Evolutionary conservation across 176 grass and related monocot species (phyloP).

Genomic region (Carex cristatella): DNA sequence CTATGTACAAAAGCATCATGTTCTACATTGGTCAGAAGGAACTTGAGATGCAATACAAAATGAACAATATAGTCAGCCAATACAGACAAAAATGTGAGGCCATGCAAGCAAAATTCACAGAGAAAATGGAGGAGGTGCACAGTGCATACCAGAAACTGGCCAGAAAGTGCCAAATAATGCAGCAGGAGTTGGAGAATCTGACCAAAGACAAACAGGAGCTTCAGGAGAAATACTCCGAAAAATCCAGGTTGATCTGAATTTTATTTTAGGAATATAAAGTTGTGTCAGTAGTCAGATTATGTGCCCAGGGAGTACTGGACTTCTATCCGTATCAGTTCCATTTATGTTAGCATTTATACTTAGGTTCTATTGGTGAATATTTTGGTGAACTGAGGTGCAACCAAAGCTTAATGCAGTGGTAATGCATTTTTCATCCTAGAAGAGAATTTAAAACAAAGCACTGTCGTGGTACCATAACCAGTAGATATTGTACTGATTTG

Average conservation of each 20-base stretch:
- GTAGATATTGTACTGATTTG: background rate
- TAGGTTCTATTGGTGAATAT: background rate
- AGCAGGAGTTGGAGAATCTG: constrained; percentile 68
- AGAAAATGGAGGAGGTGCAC: constrained; percentile 84
- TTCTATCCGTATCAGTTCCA: background rate
- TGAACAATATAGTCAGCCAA: constrained; percentile 71
- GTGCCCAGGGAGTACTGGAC: background rate
- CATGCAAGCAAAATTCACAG: constrained; percentile 81
- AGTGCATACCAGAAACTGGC: constrained; percentile 81
- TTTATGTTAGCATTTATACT: background rate
- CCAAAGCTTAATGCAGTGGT: background rate
- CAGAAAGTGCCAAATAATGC: constrained; percentile 80
- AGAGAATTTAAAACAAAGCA: background rate
- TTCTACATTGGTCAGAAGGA: constrained; percentile 94
- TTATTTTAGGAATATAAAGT: background rate
- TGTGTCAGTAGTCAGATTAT: background rate
- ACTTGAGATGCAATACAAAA: constrained; percentile 85
- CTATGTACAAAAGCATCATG: constrained; percentile 75
- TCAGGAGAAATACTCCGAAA: constrained; percentile 91
- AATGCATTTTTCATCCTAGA: background rate
- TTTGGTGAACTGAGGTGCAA: background rate
- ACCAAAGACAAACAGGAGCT: constrained; percentile 90
- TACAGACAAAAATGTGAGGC: constrained; percentile 73
- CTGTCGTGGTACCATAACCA: background rate
- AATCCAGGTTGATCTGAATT: constrained; percentile 58